phyloP scores from a whole-genome alignment of 2,329 filamentous ascomycete genomes.

The Epichloe bromicola region DNA sequence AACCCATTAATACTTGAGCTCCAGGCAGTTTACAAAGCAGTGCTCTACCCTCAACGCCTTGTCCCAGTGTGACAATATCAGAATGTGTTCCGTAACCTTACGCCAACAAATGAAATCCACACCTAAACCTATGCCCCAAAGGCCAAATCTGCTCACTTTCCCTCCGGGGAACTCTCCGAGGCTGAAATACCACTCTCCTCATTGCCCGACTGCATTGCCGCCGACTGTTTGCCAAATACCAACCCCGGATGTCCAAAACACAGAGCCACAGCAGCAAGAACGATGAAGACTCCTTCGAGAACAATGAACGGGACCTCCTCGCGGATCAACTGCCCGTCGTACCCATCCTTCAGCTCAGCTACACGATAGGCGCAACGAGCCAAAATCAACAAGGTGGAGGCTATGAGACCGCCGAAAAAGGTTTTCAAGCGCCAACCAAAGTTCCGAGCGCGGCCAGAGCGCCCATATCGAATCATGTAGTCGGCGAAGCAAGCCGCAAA shows the following conservation, averaged over 20 bases:
- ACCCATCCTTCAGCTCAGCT: slow-evolving; percentile 52
- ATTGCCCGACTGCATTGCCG: slow-evolving; percentile 7
- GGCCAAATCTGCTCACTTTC: neutral
- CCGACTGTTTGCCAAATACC: slow-evolving; percentile 18
- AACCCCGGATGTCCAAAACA: slow-evolving; percentile 29
- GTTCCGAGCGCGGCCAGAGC: slow-evolving; percentile 12
- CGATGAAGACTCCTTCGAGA: slow-evolving; percentile 33
- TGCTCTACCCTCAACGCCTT: no score
- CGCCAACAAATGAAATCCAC: no score
- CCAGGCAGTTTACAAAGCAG: no score
- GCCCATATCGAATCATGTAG: slow-evolving; percentile 33
- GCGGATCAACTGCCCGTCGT: slow-evolving; percentile 39
- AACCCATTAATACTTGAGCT: no score
- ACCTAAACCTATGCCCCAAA: no score
- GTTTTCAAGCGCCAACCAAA: slow-evolving; percentile 18
- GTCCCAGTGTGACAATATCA: no score
- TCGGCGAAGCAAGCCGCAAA: slow-evolving; percentile 37
- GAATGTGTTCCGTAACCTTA: no score
- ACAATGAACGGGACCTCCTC: slow-evolving; percentile 39
- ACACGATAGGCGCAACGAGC: slow-evolving; percentile 51
- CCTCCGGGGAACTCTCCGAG: neutral
- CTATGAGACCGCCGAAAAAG: slow-evolving; percentile 40
- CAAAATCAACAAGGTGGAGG: slow-evolving; percentile 47
- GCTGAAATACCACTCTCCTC: slow-evolving; percentile 14
- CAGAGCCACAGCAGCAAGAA: slow-evolving; percentile 24